A percentile compares a stretch with the other conserved stretches of the same genome.
These are phyloP conservation scores for Buddleja alternifolia DNA, from an alignment of 257 asterid genomes.

Conservation along the genomic window DNA sequence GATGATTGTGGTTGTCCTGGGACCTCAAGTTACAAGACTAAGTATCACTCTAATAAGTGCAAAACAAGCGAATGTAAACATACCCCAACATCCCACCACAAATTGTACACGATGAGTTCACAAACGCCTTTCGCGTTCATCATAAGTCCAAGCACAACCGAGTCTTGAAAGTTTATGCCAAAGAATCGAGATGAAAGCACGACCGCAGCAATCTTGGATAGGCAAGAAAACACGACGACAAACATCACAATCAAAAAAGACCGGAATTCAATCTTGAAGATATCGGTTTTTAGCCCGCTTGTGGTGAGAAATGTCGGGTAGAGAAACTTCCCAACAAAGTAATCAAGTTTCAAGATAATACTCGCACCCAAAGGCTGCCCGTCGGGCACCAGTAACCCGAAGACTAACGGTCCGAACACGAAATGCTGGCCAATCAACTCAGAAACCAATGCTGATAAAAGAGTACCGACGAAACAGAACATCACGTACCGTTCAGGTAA, in stretches of 20 bases:
- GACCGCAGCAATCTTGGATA: constrained; percentile 46
- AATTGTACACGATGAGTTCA: constrained; percentile 66
- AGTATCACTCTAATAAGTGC: neutral
- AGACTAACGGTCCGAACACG: constrained; percentile 62
- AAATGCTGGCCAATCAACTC: constrained; percentile 82
- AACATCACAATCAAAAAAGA: constrained; percentile 43
- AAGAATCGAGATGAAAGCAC: constrained; percentile 41
- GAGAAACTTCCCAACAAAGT: constrained; percentile 61
- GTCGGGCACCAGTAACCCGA: constrained; percentile 66
- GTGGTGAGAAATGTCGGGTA: constrained; percentile 71
- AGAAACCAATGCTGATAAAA: constrained; percentile 35
- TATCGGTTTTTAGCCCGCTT: constrained; percentile 70
- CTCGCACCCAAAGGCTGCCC: constrained; percentile 71
- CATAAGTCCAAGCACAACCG: constrained; percentile 66
- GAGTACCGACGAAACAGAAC: constrained; percentile 33
- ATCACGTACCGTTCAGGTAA: constrained; percentile 41
- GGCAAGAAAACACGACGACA: constrained; percentile 30
- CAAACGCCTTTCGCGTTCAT: constrained; percentile 60
- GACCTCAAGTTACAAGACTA: no score
- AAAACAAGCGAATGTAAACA: neutral
- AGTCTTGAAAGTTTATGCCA: constrained; percentile 41
- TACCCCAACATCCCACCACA: constrained; percentile 61
- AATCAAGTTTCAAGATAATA: constrained; percentile 54
- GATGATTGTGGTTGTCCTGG: no score
- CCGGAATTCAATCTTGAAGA: constrained; percentile 43